Base-by-base conservation (phyloP, 2,329 filamentous ascomycete species). In the Ilyonectria sp. region DNA sequence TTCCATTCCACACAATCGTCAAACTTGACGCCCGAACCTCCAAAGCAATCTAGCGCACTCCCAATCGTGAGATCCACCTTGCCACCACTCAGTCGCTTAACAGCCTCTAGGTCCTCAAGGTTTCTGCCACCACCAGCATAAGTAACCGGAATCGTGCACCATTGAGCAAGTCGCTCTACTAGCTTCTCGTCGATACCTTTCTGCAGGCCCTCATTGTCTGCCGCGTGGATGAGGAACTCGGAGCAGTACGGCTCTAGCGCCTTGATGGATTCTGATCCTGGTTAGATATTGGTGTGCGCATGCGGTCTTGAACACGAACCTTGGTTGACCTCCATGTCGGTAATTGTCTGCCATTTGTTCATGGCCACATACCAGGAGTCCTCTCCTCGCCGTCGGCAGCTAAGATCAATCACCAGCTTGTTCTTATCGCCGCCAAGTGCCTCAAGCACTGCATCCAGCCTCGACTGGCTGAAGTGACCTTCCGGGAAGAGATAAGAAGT, bases 291-390 rank as follows among this genome's bases (percentile, higher is more conserved):
- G 61, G 56, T 37, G 37, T 21, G 40, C 57, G 37, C 47, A 56
- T 21, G n/a, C 9, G 19, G 50, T 46, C n/a, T 31, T 11, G 59
- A 46, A 60, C 21, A 73, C 81, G 69, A 82, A 95, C 95, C 93
- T 86, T 93, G 86, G 70, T 92, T 95, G 71, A 99, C 90, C 79
- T 98, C 94, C 91, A 97, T 97, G 76, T 98, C 94, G 1, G 96
- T 98, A 63, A 98, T 92, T 1, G 94, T 97, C 86, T 98, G 96
- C 96, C 96, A 99, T 81, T 97, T 97, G 82, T 99, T 94, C 92
- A 97, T 99, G 62, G 96, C 95, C n/a, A 99, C 96, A 76, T 93
- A 94, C 96, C 96, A 99, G 44, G 85, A 91, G 63, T 91, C 86
- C 4, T 86, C 84, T 43, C 87, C 92, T 67, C 91, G 91, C 65